Evolutionary conservation across 202 grass and related monocot genomes (phyloP).

Genomic region (Hordeum pubiflorum): DNA sequence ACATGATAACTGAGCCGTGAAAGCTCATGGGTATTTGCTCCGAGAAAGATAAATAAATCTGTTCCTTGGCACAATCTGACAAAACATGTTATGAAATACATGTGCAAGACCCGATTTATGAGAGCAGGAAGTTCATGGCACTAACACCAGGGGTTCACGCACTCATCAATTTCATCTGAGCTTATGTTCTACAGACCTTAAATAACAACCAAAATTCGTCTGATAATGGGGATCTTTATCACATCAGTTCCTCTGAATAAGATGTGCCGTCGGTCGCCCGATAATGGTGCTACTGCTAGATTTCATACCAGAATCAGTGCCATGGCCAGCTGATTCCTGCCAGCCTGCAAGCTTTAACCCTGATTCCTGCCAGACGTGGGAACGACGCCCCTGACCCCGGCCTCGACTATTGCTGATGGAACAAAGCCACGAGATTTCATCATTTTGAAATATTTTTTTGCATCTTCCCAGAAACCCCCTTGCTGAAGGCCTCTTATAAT

Average conservation of each 20-base stretch:
- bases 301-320: background rate
- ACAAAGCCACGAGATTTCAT: constrained; percentile 56
- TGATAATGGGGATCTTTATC: background rate
- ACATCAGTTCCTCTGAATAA: constrained; percentile 4
- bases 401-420: constrained; percentile 26
- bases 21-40: no score
- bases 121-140: constrained; percentile 1
- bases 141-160: background rate
- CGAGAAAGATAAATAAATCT: background rate
- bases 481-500: constrained; percentile 41
- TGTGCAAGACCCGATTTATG: background rate
- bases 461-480: constrained; percentile 50
- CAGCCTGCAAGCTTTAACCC: background rate
- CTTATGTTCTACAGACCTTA: background rate
- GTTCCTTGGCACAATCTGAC: constrained; percentile 6
- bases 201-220: background rate
- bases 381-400: background rate
- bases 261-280: background rate
- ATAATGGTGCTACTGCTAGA: background rate
- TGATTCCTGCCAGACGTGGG: background rate
- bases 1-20: no score
- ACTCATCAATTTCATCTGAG: background rate
- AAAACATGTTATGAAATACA: constrained; percentile 7
- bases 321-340: background rate
- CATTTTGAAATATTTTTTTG: constrained; percentile 44